Base-by-base conservation (phyloP, 2,329 filamentous ascomycete species). In the Gnomoniopsis smithogilvyi region DNA sequence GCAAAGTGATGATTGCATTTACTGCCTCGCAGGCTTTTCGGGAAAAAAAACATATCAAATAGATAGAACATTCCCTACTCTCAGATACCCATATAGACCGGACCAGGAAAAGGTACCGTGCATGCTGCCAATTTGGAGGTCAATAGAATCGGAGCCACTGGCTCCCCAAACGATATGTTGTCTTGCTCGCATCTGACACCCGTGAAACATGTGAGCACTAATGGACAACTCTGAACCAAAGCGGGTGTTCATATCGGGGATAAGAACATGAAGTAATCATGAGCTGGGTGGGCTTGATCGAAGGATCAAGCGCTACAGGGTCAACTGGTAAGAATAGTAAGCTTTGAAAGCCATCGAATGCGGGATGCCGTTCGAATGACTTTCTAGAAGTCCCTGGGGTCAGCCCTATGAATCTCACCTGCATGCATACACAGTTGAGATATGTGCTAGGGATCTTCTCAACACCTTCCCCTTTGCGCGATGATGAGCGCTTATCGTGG, bases 341-440 rank as follows among this genome's bases (percentile, higher is more conserved):
- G 57, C 51, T 24, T 38, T 50, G 19, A 12, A 21, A 47, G 43
- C 51, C 54, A 36, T 36, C 38, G 14, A 10, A 33, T n/a, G 55
- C 38, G 51, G 41, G 12, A 51, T 46, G 3, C 41, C 51, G 26
- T 46, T 51, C 47, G 33, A 34, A 30, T 30, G 50, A 10, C 17
- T 33, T 60, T 60, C 54, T 50, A 54, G 54, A 58, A 61, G 38
- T 15, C 14, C 6, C n/a, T 41, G 30, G 30, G 22, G 49, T 55
- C 59, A 61, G 59, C 59, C 59, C 51, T 61, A 59, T 34, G 19
- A 22, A 49, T 51, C 47, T 55, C 38, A 54, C 55, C 34, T 38
- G 59, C 59, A 61, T 49, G 17, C 34, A 41, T 34, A n/a, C n/a
- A n/a, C n/a, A n/a, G n/a, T n/a, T 59, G 51, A 46, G 43, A 33